Evolutionary conservation across 768 basidiomycete genomes (phyloP), one percentile per base, ranked within the genome.

Genomic region (Clavaria fumosa): DNA sequence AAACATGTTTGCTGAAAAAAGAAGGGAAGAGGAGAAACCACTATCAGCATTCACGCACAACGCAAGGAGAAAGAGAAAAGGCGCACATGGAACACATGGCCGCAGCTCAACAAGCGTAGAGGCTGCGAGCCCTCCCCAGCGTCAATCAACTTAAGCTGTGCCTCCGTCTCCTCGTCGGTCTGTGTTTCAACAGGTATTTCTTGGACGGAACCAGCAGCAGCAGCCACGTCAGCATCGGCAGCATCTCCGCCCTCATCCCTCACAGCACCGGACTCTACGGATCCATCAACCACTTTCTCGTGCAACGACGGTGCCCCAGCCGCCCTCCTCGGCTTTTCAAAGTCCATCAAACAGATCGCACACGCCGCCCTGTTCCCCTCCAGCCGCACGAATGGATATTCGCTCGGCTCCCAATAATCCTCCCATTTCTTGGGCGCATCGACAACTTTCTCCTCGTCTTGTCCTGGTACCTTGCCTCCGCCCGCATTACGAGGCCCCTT

Each of bases 51-150:
- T n/a, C 33, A 23, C n/a, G n/a, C n/a, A n/a, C n/a, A n/a, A n/a
- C n/a, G n/a, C n/a, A n/a, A n/a, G n/a, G n/a, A n/a, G n/a, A n/a
- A 37, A 23, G 20, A 40, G 9, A 21, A 35, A 15, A 22, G 3
- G 62, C 82, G 55, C 44, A 89, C 86, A 59, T 93, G 89, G 58
- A 88, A 93, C 33, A 82, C 82, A 63, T 93, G 89, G 2, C 79
- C 79, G 46, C 89, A 93, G 2, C 63, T 63, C 35, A 90, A 55
- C 26, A 85, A 53, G 49, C 88, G 63, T 45, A 93, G 55, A 4
- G 83, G 83, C 42, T 85, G 79, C 1, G 77, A 66, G 0, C 79
- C 80, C 40, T 77, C 72, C 6, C 82, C 80, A 2, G 78, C 79
- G 52, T 85, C 81, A 44, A 67, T 60, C 35, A 85, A 62, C 43